Conservation (phyloP, 805 yeast genomes). For the Ogataea henricii region DNA sequence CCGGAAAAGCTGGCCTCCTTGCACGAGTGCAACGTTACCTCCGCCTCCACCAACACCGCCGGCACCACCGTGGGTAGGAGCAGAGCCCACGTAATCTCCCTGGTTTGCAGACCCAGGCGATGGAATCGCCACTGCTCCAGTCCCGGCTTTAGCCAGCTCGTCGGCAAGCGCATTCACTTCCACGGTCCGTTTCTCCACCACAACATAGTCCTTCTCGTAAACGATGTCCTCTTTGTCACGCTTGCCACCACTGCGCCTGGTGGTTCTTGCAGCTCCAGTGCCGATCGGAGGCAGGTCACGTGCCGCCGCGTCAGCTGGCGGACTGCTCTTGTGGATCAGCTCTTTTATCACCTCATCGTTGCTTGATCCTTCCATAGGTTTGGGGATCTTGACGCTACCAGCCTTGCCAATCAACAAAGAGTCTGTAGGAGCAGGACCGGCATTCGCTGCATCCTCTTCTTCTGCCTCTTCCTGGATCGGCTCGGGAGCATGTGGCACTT, state of each 20-base stretch:
- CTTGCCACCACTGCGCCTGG: slow-evolving; percentile 10
- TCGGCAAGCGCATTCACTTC: slow-evolving; percentile 96
- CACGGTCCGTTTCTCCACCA: slow-evolving; percentile 90
- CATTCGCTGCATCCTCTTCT: slow-evolving; percentile 9
- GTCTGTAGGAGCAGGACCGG: slow-evolving; percentile 13
- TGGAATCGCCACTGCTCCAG: slow-evolving; percentile 45
- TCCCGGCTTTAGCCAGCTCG: slow-evolving; percentile 61
- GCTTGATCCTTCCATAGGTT: slow-evolving; percentile 24
- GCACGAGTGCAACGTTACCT: background rate
- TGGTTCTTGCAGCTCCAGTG: background rate
- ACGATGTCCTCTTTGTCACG: slow-evolving; percentile 42
- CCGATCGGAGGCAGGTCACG: background rate
- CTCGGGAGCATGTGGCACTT: slow-evolving; percentile 14
- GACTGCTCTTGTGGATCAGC: slow-evolving; percentile 45
- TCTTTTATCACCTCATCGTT: slow-evolving; percentile 48
- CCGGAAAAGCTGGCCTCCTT: slow-evolving; percentile 17
- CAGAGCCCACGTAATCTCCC: slow-evolving; percentile 3
- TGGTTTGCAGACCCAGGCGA: slow-evolving; percentile 7
- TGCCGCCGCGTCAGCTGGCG: slow-evolving; percentile 37
- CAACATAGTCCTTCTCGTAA: slow-evolving; percentile 86
- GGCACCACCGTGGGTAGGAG: background rate
- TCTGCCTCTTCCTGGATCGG: slow-evolving; percentile 22
- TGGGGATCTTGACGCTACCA: slow-evolving; percentile 16
- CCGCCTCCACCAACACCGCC: background rate
- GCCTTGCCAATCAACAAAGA: slow-evolving; percentile 22